Evolutionary conservation across 1,284 basidiomycete genomes (phyloP), one percentile per base, ranked within the genome.

Genomic region (Cutaneotrichosporon sp.): DNA sequence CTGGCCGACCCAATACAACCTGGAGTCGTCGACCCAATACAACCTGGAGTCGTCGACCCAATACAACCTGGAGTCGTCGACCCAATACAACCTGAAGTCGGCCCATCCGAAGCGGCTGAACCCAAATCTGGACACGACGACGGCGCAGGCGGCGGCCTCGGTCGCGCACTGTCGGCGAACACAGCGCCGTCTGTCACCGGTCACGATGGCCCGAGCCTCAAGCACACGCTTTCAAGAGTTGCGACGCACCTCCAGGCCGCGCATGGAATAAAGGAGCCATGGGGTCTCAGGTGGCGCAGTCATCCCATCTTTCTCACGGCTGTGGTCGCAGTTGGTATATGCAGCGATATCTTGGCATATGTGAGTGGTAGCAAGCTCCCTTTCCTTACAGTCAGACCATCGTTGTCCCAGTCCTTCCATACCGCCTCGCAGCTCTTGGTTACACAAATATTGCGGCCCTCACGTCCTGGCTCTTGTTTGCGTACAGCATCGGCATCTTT

Each of bases 351-450:
- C 10, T 37, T 72, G 9, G 62, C 70, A 20, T 72, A 69, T 59
- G 67, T 71, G 49, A 46, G 69, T 62, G 3, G 4, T 9, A n/a
- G 8, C 4, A n/a, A 10, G 16, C n/a, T n/a, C n/a, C n/a, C n/a
- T n/a, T n/a, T n/a, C 19, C 32, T 19, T 6, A n/a, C 29, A 14
- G 22, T 0, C 52, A 71, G 68, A 59, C 59, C 16, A 68, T 72
- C 41, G 61, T 70, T 27, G 61, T 70, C 24, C 87, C 87, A 3
- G 82, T 89, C 39, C 76, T 89, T 52, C 87, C 87, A 0, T 90
- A 87, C 65, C 63, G 68, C 14, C 59, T 71, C 9, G 55, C 67
- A 39, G 54, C 35, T 3, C 53, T 71, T 24, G 61, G 59, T 5
- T 65, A 69, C 52, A 51, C 26, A 39, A 65, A 68, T 27, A 60